A percentile compares a stretch with the other conserved stretches of the same genome.
These are phyloP conservation scores for Phialophora expanda DNA, from an alignment of 2,329 filamentous ascomycete genomes.

Conservation along the genomic window DNA sequence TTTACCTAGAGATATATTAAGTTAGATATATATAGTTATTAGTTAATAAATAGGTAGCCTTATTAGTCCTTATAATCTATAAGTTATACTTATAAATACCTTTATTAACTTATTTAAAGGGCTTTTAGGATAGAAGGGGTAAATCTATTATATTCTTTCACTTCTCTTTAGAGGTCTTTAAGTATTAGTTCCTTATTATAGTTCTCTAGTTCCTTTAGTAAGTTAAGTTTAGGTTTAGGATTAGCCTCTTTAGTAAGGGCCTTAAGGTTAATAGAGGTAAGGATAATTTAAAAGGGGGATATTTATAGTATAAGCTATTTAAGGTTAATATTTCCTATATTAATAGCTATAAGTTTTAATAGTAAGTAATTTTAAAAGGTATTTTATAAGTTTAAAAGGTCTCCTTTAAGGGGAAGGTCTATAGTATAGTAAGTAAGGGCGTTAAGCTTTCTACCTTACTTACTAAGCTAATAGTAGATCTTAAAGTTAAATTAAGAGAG, in stretches of 20 bases:
- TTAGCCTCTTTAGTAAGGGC: not conserved
- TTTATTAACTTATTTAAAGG: not conserved
- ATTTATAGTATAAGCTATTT: not conserved
- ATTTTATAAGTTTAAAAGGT: not conserved
- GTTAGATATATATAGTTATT: not conserved
- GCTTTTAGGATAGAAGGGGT: not conserved
- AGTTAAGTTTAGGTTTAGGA: not conserved
- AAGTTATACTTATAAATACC: slow-evolving; percentile 2
- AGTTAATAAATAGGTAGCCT: not conserved
- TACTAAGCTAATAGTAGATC: not conserved
- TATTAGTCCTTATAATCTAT: slow-evolving; percentile 1
- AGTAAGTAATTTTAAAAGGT: not conserved
- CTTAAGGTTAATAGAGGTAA: slow-evolving; percentile 1
- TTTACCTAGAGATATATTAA: not conserved
- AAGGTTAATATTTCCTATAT: not conserved
- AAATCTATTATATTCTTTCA: not conserved
- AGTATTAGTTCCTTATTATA: not conserved
- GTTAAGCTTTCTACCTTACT: not conserved
- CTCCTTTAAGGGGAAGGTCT: not conserved
- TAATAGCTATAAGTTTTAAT: not conserved
- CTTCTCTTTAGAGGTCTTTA: slow-evolving; percentile 1
- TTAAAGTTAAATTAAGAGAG: not conserved
- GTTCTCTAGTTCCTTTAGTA: not conserved
- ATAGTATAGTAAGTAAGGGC: not conserved
- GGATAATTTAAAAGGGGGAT: not conserved